Percentiles rank a stretch among this genome's conserved stretches.
Evolutionary conservation across 352 stramenopile species (phyloP).

Genomic region (Phytophthora chlamydospora): DNA sequence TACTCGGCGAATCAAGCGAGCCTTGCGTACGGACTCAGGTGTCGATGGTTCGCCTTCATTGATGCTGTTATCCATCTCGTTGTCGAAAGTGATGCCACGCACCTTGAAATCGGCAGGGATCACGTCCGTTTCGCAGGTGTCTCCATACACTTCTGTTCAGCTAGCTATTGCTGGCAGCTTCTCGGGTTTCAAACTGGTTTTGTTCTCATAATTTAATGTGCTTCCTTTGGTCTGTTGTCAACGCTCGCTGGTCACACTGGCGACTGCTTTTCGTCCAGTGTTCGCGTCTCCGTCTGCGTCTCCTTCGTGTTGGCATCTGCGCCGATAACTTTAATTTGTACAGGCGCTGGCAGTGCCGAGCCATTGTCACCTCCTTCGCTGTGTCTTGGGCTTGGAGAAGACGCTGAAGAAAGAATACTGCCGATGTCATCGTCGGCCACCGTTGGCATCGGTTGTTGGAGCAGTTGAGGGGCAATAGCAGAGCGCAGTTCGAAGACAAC

Average conservation of each 20-base stretch:
- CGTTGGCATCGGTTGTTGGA: conserved; percentile 28
- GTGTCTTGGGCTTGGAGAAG: conserved; percentile 1
- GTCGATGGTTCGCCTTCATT: conserved; percentile 18
- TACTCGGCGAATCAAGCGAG: conserved; percentile 47
- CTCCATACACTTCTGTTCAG: neutral
- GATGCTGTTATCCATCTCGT: conserved; percentile 18
- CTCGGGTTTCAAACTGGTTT: conserved; percentile 16
- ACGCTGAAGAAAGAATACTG: conserved; percentile 21
- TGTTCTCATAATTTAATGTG: conserved; percentile 40
- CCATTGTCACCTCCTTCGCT: conserved; percentile 12
- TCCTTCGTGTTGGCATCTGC: conserved; percentile 21
- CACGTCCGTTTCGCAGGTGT: conserved; percentile 20
- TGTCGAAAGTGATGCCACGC: neutral
- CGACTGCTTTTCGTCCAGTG: conserved; percentile 21
- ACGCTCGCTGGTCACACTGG: conserved; percentile 16
- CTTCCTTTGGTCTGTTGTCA: conserved; percentile 22
- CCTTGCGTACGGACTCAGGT: conserved; percentile 49
- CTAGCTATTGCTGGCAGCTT: conserved; percentile 23
- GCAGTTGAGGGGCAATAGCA: conserved; percentile 52
- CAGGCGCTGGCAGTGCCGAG: neutral
- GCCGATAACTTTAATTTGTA: conserved; percentile 10
- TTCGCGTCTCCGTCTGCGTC: conserved; percentile 26
- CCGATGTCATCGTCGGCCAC: conserved; percentile 15
- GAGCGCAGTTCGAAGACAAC: conserved; percentile 69
- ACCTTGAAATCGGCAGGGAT: neutral